Percentiles rank a stretch among this genome's conserved stretches.
These are phyloP conservation scores for Neurospora hispaniola DNA, from an alignment of 495 filamentous ascomycete species.

Conservation along the genomic window DNA sequence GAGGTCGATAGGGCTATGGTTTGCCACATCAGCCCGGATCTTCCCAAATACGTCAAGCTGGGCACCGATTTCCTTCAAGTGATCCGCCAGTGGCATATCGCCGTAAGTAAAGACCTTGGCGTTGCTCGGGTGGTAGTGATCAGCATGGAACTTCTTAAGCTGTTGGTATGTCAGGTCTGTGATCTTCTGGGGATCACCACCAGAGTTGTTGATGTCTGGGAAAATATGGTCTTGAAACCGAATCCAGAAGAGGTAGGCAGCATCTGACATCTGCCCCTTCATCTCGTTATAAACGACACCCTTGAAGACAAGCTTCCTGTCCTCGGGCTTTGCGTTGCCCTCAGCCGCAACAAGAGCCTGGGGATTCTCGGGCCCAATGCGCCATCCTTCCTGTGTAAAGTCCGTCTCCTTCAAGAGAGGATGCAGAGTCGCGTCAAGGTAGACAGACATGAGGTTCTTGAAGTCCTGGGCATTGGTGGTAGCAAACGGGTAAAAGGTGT, in stretches of 20 bases:
- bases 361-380: slow-evolving; percentile 85
- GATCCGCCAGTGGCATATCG: slow-evolving; percentile 73
- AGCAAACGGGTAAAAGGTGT: slow-evolving; percentile 97
- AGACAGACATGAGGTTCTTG: slow-evolving; percentile 90
- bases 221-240: slow-evolving; percentile 89
- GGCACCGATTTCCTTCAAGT: slow-evolving; percentile 64
- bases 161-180: slow-evolving; percentile 87
- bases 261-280: slow-evolving; percentile 98
- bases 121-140: slow-evolving; percentile 95
- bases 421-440: slow-evolving; percentile 86
- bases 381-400: slow-evolving; percentile 94
- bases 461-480: slow-evolving; percentile 96
- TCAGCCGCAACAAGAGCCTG: slow-evolving; percentile 38
- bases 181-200: slow-evolving; percentile 90
- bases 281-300: slow-evolving; percentile 99
- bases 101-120: slow-evolving; percentile 92
- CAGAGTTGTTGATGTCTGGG: slow-evolving; percentile 87
- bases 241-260: slow-evolving; percentile 91
- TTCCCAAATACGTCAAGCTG: slow-evolving; percentile 61
- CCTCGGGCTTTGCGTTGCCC: slow-evolving; percentile 27
- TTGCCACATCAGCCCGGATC: slow-evolving; percentile 55
- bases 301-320: slow-evolving; percentile 76
- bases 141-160: slow-evolving; percentile 71
- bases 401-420: slow-evolving; percentile 83
- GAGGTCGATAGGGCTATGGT: slow-evolving; percentile 68